These are phyloP conservation scores for Metschnikowia drakensbergensis DNA, from an alignment of 805 yeast species.

Conservation along the genomic window DNA sequence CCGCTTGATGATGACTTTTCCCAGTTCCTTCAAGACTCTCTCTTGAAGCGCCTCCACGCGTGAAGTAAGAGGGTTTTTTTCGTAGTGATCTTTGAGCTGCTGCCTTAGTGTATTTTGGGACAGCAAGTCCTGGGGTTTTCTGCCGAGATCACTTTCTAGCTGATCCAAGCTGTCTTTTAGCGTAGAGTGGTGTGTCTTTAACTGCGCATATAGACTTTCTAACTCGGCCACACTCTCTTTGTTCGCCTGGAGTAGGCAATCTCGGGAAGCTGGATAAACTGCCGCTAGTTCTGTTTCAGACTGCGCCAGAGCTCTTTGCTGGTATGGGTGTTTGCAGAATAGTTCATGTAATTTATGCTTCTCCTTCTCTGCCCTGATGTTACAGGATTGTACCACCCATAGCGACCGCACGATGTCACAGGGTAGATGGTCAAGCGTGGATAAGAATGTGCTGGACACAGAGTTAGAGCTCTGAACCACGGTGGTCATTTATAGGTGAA, in stretches of 20 bases:
- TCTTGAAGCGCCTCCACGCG: conserved; percentile 37
- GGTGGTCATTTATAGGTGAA: conserved; percentile 7
- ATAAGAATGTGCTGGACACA: conserved; percentile 35
- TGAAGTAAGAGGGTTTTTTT: conserved; percentile 32
- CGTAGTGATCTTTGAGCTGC: conserved; percentile 33
- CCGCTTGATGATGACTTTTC: conserved; percentile 13
- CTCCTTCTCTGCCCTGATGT: conserved; percentile 24
- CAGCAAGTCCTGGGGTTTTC: conserved; percentile 6
- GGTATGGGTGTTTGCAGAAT: conserved; percentile 9
- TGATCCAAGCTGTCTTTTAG: conserved; percentile 27
- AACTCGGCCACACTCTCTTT: conserved; percentile 17
- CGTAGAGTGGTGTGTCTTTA: conserved; percentile 26
- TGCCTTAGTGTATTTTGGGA: conserved; percentile 21
- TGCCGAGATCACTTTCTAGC: conserved; percentile 18
- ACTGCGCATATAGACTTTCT: conserved; percentile 25
- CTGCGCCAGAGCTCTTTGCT: background rate
- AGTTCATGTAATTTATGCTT: conserved; percentile 19
- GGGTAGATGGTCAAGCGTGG: conserved; percentile 43
- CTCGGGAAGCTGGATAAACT: conserved; percentile 4
- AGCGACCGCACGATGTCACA: conserved; percentile 41
- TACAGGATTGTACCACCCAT: conserved; percentile 40
- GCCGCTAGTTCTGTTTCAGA: background rate
- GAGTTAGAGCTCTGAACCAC: conserved; percentile 26
- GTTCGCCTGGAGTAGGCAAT: conserved; percentile 5
- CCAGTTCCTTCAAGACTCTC: conserved; percentile 14